Percentiles rank a stretch among this genome's conserved stretches.
phyloP scores from a whole-genome alignment of 345 rosid genomes.

The Microcos paniculata region DNA sequence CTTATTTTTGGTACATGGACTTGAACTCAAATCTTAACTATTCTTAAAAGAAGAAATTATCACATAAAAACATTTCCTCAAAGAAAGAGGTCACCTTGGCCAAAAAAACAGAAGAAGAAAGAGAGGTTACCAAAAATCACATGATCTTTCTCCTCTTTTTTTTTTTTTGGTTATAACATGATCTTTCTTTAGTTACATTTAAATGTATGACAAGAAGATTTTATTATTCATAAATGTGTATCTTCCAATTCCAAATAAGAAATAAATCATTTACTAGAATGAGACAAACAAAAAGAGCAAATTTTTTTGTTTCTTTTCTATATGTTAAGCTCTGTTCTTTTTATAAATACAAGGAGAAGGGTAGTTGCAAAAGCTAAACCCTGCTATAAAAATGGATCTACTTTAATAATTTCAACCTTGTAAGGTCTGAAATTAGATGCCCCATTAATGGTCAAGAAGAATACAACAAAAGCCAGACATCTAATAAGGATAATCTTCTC shows the following conservation, averaged over 20 bases:
- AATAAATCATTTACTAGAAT: not conserved
- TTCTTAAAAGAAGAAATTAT: not conserved
- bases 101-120: too few relatives aligned
- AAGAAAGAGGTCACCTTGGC: not conserved
- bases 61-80: not conserved
- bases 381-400: not conserved
- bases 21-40: not conserved
- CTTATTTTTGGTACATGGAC: not conserved
- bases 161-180: not conserved
- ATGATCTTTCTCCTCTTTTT: not conserved
- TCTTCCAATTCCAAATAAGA: not conserved
- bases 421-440: not conserved
- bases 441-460: not conserved
- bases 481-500: not conserved
- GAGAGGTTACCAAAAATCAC: not conserved
- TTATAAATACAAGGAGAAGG: too few relatives aligned
- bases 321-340: not conserved
- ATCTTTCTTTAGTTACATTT: not conserved
- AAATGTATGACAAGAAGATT: not conserved
- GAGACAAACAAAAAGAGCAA: not conserved
- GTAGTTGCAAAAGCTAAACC: not conserved
- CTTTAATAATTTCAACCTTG: not conserved
- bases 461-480: not conserved
- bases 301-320: too few relatives aligned
- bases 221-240: not conserved